Evolutionary conservation across 108 stramenopile genomes (phyloP).

Genomic region (Hondaea fermentalgiana): DNA sequence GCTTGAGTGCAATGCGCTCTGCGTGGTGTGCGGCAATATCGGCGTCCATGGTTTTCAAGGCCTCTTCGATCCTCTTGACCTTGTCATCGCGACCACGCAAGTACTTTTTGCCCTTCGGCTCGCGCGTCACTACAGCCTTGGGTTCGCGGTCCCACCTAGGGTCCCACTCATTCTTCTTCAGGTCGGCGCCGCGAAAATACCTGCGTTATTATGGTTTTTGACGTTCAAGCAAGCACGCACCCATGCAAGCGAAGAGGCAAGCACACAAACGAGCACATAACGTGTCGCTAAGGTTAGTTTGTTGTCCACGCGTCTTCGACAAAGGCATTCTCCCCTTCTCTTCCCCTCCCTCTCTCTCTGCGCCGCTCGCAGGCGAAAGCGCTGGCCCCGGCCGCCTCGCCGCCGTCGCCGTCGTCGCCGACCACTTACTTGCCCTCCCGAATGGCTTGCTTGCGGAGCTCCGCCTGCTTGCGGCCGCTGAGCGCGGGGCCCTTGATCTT

Average conservation of each 20-base stretch:
- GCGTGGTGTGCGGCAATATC: not conserved
- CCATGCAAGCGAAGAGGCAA: too few relatives aligned
- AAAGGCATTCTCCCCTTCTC: too few relatives aligned
- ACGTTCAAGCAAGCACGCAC: too few relatives aligned
- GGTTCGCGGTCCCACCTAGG: not conserved
- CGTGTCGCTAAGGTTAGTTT: too few relatives aligned
- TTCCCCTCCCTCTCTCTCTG: not conserved
- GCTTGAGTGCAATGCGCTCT: not conserved
- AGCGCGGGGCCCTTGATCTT: not conserved
- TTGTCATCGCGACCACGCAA: not conserved
- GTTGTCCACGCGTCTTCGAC: too few relatives aligned
- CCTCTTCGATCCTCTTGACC: not conserved
- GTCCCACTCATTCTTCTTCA: not conserved
- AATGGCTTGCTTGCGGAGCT: not conserved
- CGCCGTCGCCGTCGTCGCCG: not conserved
- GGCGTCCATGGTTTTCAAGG: not conserved
- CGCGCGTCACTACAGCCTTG: not conserved
- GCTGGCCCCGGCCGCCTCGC: not conserved
- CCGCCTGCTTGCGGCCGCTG: not conserved
- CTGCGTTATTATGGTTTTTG: not conserved
- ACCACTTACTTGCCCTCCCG: slow-evolving; percentile 14
- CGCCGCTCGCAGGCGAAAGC: not conserved
- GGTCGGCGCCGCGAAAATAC: not conserved
- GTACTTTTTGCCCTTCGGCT: not conserved
- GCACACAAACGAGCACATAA: too few relatives aligned